A percentile compares a stretch with the other conserved stretches of the same genome.
phyloP scores from a whole-genome alignment of 768 basidiomycete genomes.

The Mycena chlorophos region DNA sequence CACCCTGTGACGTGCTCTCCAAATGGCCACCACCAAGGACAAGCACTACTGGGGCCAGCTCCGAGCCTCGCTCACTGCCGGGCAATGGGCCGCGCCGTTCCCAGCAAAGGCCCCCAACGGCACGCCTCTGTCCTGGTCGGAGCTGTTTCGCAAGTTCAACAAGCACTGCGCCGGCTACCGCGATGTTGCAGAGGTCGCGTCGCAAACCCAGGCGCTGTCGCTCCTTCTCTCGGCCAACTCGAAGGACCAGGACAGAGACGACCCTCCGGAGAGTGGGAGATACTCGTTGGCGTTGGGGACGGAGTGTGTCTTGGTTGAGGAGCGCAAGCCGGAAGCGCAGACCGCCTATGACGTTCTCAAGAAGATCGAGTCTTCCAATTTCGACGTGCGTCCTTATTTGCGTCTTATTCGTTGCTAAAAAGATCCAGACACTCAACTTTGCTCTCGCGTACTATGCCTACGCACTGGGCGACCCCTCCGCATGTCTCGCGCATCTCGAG shows the following conservation, averaged over 20 bases:
- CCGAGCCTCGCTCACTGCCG: slow-evolving; percentile 66
- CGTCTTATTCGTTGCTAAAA: slow-evolving; percentile 11
- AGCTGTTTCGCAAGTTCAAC: slow-evolving; percentile 82
- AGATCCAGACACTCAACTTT: slow-evolving; percentile 60
- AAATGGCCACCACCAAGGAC: slow-evolving; percentile 49
- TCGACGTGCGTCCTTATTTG: slow-evolving; percentile 51
- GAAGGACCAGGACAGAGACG: slow-evolving; percentile 58
- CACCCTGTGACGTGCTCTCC: slow-evolving; percentile 4
- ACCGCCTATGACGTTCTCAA: slow-evolving; percentile 56
- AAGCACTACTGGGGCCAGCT: slow-evolving; percentile 80
- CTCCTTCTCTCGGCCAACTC: slow-evolving; percentile 52
- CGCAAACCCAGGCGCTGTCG: slow-evolving; percentile 64
- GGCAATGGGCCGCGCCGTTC: slow-evolving; percentile 62
- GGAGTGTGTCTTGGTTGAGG: slow-evolving; percentile 59
- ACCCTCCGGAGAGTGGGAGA: slow-evolving; percentile 31
- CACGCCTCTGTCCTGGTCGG: slow-evolving; percentile 63
- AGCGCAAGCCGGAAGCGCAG: slow-evolving; percentile 57
- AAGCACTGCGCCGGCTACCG: slow-evolving; percentile 71
- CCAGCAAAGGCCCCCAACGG: slow-evolving; percentile 66
- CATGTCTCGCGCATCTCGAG: slow-evolving; percentile 60
- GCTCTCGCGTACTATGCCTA: slow-evolving; percentile 80
- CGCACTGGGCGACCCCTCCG: slow-evolving; percentile 64
- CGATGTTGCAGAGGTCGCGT: slow-evolving; percentile 66
- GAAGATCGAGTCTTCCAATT: slow-evolving; percentile 48
- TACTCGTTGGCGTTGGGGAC: slow-evolving; percentile 47